Base-by-base conservation (phyloP, 179 eudicot species). In the Carnegiea gigantea region DNA sequence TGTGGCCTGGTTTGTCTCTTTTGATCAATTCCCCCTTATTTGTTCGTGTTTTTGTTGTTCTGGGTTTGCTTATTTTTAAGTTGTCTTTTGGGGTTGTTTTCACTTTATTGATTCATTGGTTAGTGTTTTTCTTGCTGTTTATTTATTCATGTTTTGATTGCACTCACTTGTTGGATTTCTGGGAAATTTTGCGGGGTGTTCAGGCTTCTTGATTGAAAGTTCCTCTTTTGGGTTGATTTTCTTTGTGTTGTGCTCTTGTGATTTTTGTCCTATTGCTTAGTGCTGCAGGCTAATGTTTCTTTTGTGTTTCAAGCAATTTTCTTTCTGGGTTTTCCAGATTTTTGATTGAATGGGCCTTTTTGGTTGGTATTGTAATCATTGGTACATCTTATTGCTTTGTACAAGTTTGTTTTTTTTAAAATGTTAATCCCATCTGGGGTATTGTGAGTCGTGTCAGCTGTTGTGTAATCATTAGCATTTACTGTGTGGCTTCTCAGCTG, bases 1-100 rank as follows among this genome's bases (percentile, higher is more conserved):
- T 95, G 97, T 95, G 98, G 98, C 98, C 98, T 84, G 98, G 97
- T 92, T 23, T 33, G 87, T 86, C 62, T 77, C 20, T 59, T 51
- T 4, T 20, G 4, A 30, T 73, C 40, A n/a, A 62, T 23, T 23
- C 11, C 48, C 40, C 64, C 43, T 24, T 2, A 21, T n/a, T 57
- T 43, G 26, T 54, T 12, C 21, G 3, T 77, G 15, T 23, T 44
- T 73, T 44, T 46, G 0, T 1, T 74, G 28, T 73, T 74, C n/a
- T 74, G 77, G 77, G 77, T 74, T 74, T 74, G 54, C 59, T 43
- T 73, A 40, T 43, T 43, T 73, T n/a, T 20, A 2, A 33, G 36
- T 33, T 33, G 36, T 33, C 2, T 33, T 33, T 33, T 33, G 36
- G 36, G 36, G 36, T 33, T 33, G 36, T 44, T 43, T 44, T 68